These are phyloP conservation scores for Phytophthora idaei DNA, from an alignment of 352 stramenopile genomes.

Conservation along the genomic window DNA sequence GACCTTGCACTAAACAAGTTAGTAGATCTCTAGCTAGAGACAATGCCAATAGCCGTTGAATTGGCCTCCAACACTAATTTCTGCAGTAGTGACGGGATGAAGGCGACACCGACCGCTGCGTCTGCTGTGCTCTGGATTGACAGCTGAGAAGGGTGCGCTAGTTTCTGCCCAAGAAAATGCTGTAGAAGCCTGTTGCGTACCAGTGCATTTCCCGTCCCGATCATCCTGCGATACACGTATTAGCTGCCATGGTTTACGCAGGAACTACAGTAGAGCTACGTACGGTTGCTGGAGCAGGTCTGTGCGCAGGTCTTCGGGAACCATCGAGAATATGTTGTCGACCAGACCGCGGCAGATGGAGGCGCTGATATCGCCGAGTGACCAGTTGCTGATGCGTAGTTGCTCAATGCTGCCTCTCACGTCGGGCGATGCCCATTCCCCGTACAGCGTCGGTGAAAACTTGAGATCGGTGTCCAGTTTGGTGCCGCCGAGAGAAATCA, in stretches of 20 bases:
- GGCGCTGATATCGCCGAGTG: conserved; percentile 68
- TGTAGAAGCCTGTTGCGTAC: conserved; percentile 61
- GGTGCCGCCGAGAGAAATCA: conserved; percentile 53
- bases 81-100: conserved; percentile 39
- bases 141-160: conserved; percentile 30
- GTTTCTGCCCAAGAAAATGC: conserved; percentile 43
- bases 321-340: conserved; percentile 64
- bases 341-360: conserved; percentile 63
- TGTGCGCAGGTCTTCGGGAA: conserved; percentile 43
- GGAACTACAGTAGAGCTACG: conserved; percentile 8
- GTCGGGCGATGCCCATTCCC: conserved; percentile 49
- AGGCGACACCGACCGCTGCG: conserved; percentile 56
- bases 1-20: too few relatives aligned
- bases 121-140: conserved; percentile 43
- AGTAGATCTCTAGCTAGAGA: too few relatives aligned
- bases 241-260: not conserved
- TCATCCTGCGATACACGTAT: conserved; percentile 42
- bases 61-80: conserved; percentile 14
- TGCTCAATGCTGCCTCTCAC: conserved; percentile 46
- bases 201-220: conserved; percentile 66
- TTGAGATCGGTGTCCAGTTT: conserved; percentile 53
- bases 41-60: too few relatives aligned
- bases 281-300: conserved; percentile 44
- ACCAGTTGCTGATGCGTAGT: conserved; percentile 57
- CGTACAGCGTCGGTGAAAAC: conserved; percentile 58